Base-by-base conservation (phyloP, 2,329 filamentous ascomycete species). In the Fusarium sulawesiense region DNA sequence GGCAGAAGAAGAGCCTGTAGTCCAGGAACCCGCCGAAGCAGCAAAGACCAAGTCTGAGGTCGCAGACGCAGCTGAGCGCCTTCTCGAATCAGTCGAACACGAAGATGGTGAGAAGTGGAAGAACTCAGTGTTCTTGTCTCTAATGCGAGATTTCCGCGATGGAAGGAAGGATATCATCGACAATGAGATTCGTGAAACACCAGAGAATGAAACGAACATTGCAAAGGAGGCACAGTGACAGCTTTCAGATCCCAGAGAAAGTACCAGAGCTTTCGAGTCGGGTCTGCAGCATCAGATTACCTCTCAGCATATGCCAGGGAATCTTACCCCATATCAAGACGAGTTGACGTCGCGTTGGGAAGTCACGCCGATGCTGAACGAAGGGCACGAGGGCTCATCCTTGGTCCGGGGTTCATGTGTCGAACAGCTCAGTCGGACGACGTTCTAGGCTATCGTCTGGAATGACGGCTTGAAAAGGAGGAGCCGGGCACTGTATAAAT, bases 71-170 rank as follows among this genome's bases (percentile, higher is more conserved):
- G 82, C 82, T 9, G 78, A 81, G 63, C 78, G 80, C 23, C 78
- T 84, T 2, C 76, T 84, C 37, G 80, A 83, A 48, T 79, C 80
- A 4, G 82, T 84, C 25, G 76, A 82, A 67, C 82, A 84, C 55
- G 82, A 84, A 64, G 75, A 77, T 46, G 81, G 81, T 44, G 82
- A 83, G 11, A 84, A 84, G 67, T 84, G 82, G 82, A 81, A 82
- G 66, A 82, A 84, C 46, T 84, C 82, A 0, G 75, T 78, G n/a
- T 84, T 84, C 44, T 73, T 84, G 10, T 79, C 79, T 0, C 76
- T 84, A 6, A 84, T 84, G 82, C 79, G 81, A 20, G 82, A 84
- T 57, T 83, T 84, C 47, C 77, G 81, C 11, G 82, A 84, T 49
- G 82, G 82, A 3, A 78, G 74, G 23, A 84, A 84, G 66, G 82